Evolutionary conservation across 2,329 filamentous ascomycete species (phyloP), one percentile per base, ranked within the genome.

Genomic region (Penicillium sp.): DNA sequence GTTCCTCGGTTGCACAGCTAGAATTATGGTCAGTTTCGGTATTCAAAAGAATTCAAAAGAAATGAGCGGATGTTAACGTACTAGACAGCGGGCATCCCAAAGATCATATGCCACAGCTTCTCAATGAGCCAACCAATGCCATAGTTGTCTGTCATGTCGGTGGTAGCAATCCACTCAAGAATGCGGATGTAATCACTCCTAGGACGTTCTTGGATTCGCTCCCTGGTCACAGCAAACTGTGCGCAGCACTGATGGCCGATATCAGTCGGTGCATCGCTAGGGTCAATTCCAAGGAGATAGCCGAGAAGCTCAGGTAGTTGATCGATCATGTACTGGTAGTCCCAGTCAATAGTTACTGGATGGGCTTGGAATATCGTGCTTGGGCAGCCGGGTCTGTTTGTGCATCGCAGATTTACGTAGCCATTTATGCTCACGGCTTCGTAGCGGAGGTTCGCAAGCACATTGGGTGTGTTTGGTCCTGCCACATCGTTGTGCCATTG

Each of bases 401-500:
- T 69, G 66, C 79, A 81, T 13, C 74, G 71, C 37, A 81, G 67
- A 57, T 77, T 77, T 3, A 75, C 75, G 58, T 76, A 81, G 16
- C 79, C 79, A 1, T 71, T 66, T 2, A 70, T 62, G 45, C 74
- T 70, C 30, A 81, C 71, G n/a, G 73, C 51, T 28, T 53, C 35
- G 35, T 53, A 53, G 35, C 51, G 51, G 25, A 53, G 51, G 14
- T 69, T 68, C 13, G 64, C 65, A 19, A 77, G 67, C 0, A 70
- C 67, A 26, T 65, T 61, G 22, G 62, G 66, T 13, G 75, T 76
- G 22, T 65, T 63, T 19, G 73, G 65, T 11, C 72, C 71, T 35
- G 68, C 70, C 6, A 83, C 78, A 64, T 85, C 83, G 68, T 85
- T 86, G 72, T 86, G 84, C 84, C 84, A 86, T 51, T 83, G 78